A percentile compares a stretch with the other conserved stretches of the same genome.
Evolutionary conservation across 2,329 filamentous ascomycete species (phyloP).

Genomic region (Phialophora verrucosa): DNA sequence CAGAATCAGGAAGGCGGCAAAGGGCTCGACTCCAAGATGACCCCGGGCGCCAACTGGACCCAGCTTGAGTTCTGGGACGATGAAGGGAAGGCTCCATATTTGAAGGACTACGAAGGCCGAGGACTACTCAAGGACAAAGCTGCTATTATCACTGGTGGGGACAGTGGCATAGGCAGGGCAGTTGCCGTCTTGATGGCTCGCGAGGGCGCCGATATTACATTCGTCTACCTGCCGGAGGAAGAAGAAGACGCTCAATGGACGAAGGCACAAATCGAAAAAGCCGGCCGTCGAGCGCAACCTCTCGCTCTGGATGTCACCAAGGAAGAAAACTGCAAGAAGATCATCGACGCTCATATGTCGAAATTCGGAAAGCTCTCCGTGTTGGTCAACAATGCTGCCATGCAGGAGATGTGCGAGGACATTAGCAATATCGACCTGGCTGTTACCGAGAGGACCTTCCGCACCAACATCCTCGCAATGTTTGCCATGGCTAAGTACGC

Average conservation of each 20-base stretch:
- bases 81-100: constrained; percentile 30
- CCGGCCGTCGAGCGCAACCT: constrained; percentile 56
- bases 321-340: constrained; percentile 56
- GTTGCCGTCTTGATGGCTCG: constrained; percentile 63
- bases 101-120: constrained; percentile 51
- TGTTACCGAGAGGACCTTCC: constrained; percentile 62
- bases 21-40: constrained; percentile 33
- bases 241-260: constrained; percentile 62
- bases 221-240: constrained; percentile 63
- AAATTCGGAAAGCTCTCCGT: constrained; percentile 54
- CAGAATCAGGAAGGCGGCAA: constrained; percentile 33
- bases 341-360: constrained; percentile 61
- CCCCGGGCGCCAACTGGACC: constrained; percentile 35
- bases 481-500: constrained; percentile 66
- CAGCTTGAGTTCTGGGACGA: constrained; percentile 37
- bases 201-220: constrained; percentile 63
- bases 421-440: constrained; percentile 60
- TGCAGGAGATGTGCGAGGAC: constrained; percentile 58
- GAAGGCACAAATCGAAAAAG: constrained; percentile 58
- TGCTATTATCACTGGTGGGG: constrained; percentile 62
- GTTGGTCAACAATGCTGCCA: constrained; percentile 61
- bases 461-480: constrained; percentile 63
- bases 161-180: constrained; percentile 62
- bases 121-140: constrained; percentile 59
- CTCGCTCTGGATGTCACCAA: constrained; percentile 58